Evolutionary conservation across 805 yeast genomes (phyloP).

Genomic region (Debaryomyces maramus): DNA sequence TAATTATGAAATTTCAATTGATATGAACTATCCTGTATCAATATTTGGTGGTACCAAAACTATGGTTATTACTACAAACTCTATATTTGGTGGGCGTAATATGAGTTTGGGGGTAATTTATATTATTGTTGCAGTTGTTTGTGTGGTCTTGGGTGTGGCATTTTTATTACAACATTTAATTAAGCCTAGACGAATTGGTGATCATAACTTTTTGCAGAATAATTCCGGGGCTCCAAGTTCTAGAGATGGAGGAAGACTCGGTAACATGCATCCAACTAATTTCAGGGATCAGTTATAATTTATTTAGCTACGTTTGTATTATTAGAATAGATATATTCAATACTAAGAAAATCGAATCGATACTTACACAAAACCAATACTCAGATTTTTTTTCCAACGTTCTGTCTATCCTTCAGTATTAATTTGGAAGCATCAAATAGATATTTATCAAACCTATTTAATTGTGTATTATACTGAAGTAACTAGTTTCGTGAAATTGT

Average conservation of each 20-base stretch:
- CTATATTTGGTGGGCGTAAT: slow-evolving; percentile 86
- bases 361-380: slow-evolving; percentile 3
- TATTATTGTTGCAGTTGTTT: slow-evolving; percentile 76
- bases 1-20: slow-evolving; percentile 66
- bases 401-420: neutral
- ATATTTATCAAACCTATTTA: too few species aligned
- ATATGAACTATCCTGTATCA: slow-evolving; percentile 76
- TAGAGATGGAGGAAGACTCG: slow-evolving; percentile 1
- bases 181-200: slow-evolving; percentile 83
- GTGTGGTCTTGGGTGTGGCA: slow-evolving; percentile 66
- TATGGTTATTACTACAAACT: slow-evolving; percentile 75
- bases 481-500: neutral
- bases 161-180: slow-evolving; percentile 81
- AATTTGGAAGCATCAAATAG: too few species aligned
- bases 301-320: neutral
- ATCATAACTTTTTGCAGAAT: slow-evolving; percentile 57
- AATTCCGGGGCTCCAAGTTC: slow-evolving; percentile 15
- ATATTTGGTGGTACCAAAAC: slow-evolving; percentile 89
- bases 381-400: neutral
- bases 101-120: slow-evolving; percentile 82
- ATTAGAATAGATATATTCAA: neutral
- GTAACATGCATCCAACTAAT: slow-evolving; percentile 7
- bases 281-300: slow-evolving; percentile 29
- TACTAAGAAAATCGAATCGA: neutral
- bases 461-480: neutral